phyloP scores from a whole-genome alignment of 164 flowering plant species.

The Aristolochia contorta region DNA sequence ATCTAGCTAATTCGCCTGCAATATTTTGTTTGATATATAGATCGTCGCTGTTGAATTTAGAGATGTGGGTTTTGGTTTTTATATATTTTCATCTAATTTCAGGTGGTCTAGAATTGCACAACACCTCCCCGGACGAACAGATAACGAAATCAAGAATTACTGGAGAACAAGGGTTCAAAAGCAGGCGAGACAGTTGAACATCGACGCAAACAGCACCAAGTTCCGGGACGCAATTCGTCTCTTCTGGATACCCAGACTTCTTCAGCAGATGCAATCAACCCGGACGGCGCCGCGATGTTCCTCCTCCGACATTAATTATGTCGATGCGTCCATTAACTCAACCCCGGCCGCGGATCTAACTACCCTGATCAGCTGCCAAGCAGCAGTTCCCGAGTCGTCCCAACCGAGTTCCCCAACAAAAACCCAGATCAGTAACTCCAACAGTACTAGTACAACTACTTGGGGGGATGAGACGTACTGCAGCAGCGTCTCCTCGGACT shows the following conservation, averaged over 20 bases:
- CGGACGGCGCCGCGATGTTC: too few species aligned
- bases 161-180: conserved; percentile 86
- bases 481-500: conserved; percentile 15
- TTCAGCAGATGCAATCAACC: conserved; percentile 34
- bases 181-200: conserved; percentile 58
- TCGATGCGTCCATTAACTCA: too few species aligned
- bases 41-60: too few species aligned
- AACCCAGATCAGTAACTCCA: too few species aligned
- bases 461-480: too few species aligned
- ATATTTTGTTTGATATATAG: too few species aligned
- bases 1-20: too few species aligned
- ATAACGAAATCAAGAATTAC: conserved; percentile 83
- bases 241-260: conserved; percentile 61
- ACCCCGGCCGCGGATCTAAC: too few species aligned
- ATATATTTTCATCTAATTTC: not conserved
- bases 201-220: conserved; percentile 43
- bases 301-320: too few species aligned
- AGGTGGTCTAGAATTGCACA: conserved; percentile 94
- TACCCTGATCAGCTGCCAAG: too few species aligned
- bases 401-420: conserved; percentile 4
- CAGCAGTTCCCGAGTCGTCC: conserved; percentile 4
- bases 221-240: conserved; percentile 38
- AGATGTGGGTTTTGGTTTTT: too few species aligned
- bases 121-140: conserved; percentile 82
- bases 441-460: too few species aligned